Evolutionary conservation across 176 grass and related monocot genomes (phyloP).

Genomic region (Typha latifolia): DNA sequence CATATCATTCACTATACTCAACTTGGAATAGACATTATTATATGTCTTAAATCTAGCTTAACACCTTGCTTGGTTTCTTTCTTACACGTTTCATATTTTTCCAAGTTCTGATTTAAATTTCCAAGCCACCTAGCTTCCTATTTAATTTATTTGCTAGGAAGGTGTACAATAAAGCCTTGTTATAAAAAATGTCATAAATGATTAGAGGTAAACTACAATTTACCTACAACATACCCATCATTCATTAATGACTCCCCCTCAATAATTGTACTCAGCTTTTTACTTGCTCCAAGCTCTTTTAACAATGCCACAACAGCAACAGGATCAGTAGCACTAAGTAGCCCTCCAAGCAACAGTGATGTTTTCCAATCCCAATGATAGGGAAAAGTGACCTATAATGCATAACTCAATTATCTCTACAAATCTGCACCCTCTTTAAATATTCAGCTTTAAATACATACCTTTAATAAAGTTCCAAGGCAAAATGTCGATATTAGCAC

Average conservation of each 20-base stretch:
- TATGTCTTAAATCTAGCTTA: no score
- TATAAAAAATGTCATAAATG: neutral
- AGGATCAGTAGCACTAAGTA: slow-evolving; percentile 94
- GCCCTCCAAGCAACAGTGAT: slow-evolving; percentile 71
- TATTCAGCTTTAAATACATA: slow-evolving; percentile 4
- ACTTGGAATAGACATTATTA: no score
- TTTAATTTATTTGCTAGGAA: neutral
- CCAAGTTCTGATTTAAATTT: no score
- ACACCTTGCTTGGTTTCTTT: no score
- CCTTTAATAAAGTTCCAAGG: slow-evolving; percentile 60
- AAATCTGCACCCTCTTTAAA: neutral
- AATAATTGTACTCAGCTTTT: slow-evolving; percentile 90
- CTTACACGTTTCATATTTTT: no score
- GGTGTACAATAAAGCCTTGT: neutral
- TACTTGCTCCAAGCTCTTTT: slow-evolving; percentile 90
- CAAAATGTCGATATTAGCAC: slow-evolving; percentile 72
- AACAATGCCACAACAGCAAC: slow-evolving; percentile 82
- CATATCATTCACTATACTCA: no score
- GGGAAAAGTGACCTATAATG: slow-evolving; percentile 62
- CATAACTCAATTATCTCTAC: slow-evolving; percentile 9
- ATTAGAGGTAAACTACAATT: neutral
- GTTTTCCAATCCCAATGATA: slow-evolving; percentile 96
- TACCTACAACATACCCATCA: slow-evolving; percentile 68
- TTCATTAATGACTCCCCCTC: slow-evolving; percentile 97
- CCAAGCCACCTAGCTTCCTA: no score